Conservation (phyloP, 1,139 yeast genomes). For the Magnusiomyces paraingens region DNA sequence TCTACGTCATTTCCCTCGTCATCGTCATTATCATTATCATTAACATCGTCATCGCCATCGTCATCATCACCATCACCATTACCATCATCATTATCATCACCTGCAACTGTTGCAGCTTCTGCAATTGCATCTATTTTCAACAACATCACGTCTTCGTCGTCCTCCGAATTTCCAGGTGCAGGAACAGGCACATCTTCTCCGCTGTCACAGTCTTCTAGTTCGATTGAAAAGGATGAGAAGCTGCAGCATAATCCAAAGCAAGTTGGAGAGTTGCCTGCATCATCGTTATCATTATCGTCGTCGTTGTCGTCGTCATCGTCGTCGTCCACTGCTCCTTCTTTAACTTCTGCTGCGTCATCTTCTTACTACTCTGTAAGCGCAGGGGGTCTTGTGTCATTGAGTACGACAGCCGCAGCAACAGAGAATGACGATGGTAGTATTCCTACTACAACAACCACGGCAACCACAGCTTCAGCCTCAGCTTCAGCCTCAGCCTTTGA, state of each 20-base stretch:
- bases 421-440: no score
- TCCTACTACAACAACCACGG: no score
- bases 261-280: no score
- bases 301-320: neutral
- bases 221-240: no score
- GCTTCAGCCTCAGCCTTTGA: no score
- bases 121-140: constrained; percentile 9
- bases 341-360: neutral
- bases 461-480: no score
- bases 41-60: neutral
- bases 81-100: neutral
- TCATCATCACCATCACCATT: neutral
- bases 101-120: constrained; percentile 6
- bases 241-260: no score
- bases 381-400: no score
- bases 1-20: neutral
- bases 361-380: no score
- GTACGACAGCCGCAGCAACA: no score
- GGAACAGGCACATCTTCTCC: no score
- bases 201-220: no score
- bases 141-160: neutral
- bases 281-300: neutral
- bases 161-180: neutral
- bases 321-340: neutral
- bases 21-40: neutral